phyloP scores from a whole-genome alignment of 352 stramenopile genomes.

The Pythium guiyangense region DNA sequence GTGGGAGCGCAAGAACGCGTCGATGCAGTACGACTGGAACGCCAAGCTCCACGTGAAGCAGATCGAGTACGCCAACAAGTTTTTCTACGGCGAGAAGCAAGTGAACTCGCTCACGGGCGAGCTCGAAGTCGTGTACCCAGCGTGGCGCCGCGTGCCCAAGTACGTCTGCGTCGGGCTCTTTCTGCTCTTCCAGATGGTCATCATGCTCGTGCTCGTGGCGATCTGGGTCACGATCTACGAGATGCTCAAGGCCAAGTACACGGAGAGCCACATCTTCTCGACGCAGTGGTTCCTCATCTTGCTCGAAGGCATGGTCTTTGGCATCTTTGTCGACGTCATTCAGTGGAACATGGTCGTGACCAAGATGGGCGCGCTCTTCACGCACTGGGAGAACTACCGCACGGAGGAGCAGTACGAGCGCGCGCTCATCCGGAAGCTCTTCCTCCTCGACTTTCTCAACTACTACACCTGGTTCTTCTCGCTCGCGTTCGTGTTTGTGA shows the following conservation, averaged over 20 bases:
- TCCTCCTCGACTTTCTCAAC: slow-evolving; percentile 86
- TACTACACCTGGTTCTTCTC: slow-evolving; percentile 92
- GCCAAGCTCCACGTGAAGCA: slow-evolving; percentile 77
- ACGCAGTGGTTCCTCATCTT: slow-evolving; percentile 83
- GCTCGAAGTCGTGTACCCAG: slow-evolving; percentile 58
- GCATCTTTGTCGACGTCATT: slow-evolving; percentile 85
- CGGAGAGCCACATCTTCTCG: slow-evolving; percentile 71
- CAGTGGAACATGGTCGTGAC: slow-evolving; percentile 89
- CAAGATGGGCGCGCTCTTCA: slow-evolving; percentile 82
- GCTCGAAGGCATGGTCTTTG: slow-evolving; percentile 78
- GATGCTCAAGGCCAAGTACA: slow-evolving; percentile 81
- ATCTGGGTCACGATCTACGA: slow-evolving; percentile 88
- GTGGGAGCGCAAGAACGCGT: slow-evolving; percentile 75
- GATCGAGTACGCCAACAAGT: slow-evolving; percentile 83
- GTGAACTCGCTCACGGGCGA: slow-evolving; percentile 77
- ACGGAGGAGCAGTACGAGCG: slow-evolving; percentile 85
- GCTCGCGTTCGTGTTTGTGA: slow-evolving; percentile 86
- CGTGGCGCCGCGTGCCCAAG: slow-evolving; percentile 68
- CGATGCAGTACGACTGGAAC: slow-evolving; percentile 81
- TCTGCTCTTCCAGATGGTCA: slow-evolving; percentile 77
- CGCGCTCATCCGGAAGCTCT: slow-evolving; percentile 78
- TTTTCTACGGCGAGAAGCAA: slow-evolving; percentile 57
- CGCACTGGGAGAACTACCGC: slow-evolving; percentile 85
- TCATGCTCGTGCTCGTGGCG: slow-evolving; percentile 86
- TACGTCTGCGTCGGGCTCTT: slow-evolving; percentile 76